Evolutionary conservation across 441 rosid genomes (phyloP), one percentile per base, ranked within the genome.

Genomic region (Pelargonium fulgidum): DNA sequence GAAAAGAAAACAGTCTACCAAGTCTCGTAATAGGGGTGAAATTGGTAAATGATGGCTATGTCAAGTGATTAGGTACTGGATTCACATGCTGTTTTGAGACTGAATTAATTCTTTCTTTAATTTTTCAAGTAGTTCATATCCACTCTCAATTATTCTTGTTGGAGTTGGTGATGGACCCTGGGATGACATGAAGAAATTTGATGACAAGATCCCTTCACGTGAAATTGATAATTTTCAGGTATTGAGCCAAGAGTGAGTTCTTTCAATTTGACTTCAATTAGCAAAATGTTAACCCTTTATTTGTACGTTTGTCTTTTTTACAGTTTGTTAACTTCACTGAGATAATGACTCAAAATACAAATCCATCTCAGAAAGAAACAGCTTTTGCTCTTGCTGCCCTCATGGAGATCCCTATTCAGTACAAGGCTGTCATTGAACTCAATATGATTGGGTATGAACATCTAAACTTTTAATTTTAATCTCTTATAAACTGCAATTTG

Each of bases 81-180:
- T 47, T 61, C 13, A 22, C 11, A 8, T 22, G 42, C 17, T 63
- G 1, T n/a, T 13, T 62, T 29, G 66, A 26, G 36, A 63, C 36
- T 9, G 14, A 63, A 29, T 42, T 20, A 22, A 63, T 62, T 62
- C 17, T 29, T 33, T 33, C 4, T 12, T 65, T 48, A 26, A 39
- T 50, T 3, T 65, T 19, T 59, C 39, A 29, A 29, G 36, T 80
- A 92, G 98, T 74, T 72, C 77, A 19, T 80, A 84, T 80, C 86
- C 98, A 14, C 80, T 92, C 64, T 85, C 96, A 7, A 84, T 92
- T 72, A 74, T 88, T 72, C 88, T 92, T 58, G 84, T 89, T 75
- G 96, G 97, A 67, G 96, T 89, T 69, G 96, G 96, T 63, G 97
- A 89, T 69, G 97, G 96, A 44, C 97, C 97, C 10, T 92, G 97